A percentile compares a stretch with the other conserved stretches of the same genome.
These are phyloP conservation scores for Hura crepitans DNA, from an alignment of 441 rosid genomes.

Conservation along the genomic window DNA sequence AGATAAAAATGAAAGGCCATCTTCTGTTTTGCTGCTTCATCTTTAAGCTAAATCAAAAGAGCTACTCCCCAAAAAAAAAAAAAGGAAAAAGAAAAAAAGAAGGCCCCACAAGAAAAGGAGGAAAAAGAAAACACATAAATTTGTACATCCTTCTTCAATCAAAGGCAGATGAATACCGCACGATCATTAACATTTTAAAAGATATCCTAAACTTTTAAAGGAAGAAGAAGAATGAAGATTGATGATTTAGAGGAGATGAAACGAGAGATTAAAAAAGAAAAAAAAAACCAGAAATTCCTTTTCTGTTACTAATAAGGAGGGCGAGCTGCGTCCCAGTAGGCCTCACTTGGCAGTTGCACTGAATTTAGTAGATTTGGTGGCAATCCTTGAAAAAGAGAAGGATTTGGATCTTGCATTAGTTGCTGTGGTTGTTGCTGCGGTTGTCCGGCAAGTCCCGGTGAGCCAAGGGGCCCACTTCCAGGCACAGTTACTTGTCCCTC, in stretches of 20 bases:
- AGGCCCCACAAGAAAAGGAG: conserved; percentile 6
- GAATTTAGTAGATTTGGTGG: conserved; percentile 68
- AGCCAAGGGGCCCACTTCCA: conserved; percentile 34
- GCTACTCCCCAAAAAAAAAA: background rate
- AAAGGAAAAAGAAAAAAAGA: no score
- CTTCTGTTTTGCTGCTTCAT: conserved; percentile 23
- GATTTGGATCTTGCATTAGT: conserved; percentile 41
- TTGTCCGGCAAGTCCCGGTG: conserved; percentile 42
- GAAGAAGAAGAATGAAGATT: conserved; percentile 34
- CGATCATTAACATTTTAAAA: conserved; percentile 24
- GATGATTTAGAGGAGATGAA: conserved; percentile 20
- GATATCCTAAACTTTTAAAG: conserved; percentile 23
- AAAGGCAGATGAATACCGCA: conserved; percentile 32
- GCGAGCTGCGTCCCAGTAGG: conserved; percentile 62
- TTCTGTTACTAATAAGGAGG: conserved; percentile 46
- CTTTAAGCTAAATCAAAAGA: conserved; percentile 24
- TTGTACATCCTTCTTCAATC: conserved; percentile 49
- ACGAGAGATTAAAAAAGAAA: conserved; percentile 12
- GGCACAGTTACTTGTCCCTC: conserved; percentile 32
- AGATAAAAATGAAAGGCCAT: conserved; percentile 14
- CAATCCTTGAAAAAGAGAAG: conserved; percentile 59
- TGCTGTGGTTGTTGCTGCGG: conserved; percentile 46
- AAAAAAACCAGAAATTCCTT: conserved; percentile 13
- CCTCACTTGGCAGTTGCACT: conserved; percentile 64
- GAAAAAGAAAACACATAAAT: conserved; percentile 26